These are phyloP conservation scores for Castanopsis chinensis DNA, from an alignment of 306 rosid species.

Conservation along the genomic window DNA sequence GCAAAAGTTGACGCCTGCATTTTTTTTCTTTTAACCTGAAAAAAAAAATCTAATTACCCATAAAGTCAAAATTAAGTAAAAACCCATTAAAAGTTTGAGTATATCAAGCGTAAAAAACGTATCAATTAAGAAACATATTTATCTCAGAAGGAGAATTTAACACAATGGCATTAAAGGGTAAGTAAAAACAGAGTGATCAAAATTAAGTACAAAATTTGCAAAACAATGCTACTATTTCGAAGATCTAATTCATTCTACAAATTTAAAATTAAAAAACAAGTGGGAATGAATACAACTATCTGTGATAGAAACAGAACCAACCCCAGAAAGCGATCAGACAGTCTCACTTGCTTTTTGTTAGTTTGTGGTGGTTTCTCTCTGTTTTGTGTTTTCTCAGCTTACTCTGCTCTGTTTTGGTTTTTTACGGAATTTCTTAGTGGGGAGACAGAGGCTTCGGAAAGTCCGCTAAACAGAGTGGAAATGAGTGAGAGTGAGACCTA, in stretches of 20 bases:
- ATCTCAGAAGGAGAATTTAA: neutral
- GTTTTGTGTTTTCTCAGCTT: conserved; percentile 6
- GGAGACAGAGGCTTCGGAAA: conserved; percentile 20
- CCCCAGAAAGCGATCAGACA: conserved; percentile 16
- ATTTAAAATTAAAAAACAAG: neutral
- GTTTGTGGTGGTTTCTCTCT: neutral
- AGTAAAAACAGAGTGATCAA: neutral
- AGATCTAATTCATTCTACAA: neutral
- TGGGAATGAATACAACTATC: conserved; percentile 1
- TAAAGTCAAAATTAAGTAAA: conserved; percentile 31
- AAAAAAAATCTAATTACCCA: conserved; percentile 1
- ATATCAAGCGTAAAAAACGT: neutral
- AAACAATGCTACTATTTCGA: neutral
- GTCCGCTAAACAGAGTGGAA: conserved; percentile 27
- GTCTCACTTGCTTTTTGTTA: neutral
- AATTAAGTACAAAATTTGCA: neutral
- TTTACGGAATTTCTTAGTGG: neutral
- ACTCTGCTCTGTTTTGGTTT: neutral
- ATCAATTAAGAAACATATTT: neutral
- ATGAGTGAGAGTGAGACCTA: conserved; percentile 6
- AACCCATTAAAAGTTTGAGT: neutral
- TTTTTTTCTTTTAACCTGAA: conserved; percentile 27
- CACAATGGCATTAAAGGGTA: neutral
- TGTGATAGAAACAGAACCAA: neutral
- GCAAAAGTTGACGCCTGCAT: conserved; percentile 68